Percentiles rank a stretch among this genome's conserved stretches.
Evolutionary conservation across 2,329 filamentous ascomycete genomes (phyloP).

Genomic region (Cladophialophora psammophila): DNA sequence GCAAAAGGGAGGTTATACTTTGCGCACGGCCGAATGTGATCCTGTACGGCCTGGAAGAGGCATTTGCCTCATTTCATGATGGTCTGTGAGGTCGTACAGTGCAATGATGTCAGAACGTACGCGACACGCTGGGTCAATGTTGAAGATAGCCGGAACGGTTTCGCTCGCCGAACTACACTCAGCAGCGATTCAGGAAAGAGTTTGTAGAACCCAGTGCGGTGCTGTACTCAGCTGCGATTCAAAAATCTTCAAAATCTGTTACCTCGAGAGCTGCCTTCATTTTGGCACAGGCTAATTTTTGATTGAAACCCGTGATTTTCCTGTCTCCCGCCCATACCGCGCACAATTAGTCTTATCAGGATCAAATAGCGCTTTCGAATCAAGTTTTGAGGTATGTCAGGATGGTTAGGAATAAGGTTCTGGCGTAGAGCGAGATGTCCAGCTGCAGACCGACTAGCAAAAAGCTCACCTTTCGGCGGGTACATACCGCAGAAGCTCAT

Average conservation of each 20-base stretch:
- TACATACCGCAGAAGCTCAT: background rate
- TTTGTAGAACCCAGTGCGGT: too few relatives aligned
- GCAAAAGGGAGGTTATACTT: background rate
- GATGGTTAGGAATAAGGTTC: background rate
- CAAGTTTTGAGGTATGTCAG: background rate
- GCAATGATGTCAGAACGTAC: background rate
- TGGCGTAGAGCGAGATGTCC: background rate
- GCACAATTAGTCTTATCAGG: background rate
- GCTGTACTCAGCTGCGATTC: too few relatives aligned
- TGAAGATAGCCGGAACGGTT: too few relatives aligned
- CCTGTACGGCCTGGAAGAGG: background rate
- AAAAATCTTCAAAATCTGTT: too few relatives aligned
- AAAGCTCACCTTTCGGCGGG: background rate
- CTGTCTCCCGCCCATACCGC: background rate
- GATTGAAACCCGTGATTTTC: background rate
- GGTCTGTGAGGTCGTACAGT: background rate
- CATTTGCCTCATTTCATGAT: background rate
- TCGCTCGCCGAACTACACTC: too few relatives aligned
- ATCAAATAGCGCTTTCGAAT: background rate
- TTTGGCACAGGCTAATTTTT: background rate
- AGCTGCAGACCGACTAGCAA: background rate
- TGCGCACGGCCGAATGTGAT: background rate
- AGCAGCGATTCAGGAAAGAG: too few relatives aligned
- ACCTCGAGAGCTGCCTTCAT: background rate
- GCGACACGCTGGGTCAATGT: too few relatives aligned